Evolutionary conservation across 1,139 yeast genomes (phyloP).

Genomic region (Meyerozyma elateridarum): DNA sequence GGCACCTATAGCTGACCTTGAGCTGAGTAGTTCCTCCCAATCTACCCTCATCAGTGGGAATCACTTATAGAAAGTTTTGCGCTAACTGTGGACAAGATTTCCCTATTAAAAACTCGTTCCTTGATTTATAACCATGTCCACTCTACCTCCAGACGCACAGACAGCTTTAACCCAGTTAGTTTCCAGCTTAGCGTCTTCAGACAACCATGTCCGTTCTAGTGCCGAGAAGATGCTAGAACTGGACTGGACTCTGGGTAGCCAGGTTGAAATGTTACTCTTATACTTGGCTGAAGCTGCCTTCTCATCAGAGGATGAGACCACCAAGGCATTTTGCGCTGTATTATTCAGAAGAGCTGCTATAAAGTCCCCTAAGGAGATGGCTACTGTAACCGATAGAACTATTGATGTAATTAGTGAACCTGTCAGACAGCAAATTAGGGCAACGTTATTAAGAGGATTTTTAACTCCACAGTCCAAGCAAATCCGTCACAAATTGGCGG

Average conservation of each 20-base stretch:
- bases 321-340: conserved; percentile 74
- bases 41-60: no score
- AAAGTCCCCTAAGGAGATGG: conserved; percentile 61
- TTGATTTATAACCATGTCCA: no score
- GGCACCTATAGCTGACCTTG: no score
- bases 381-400: conserved; percentile 68
- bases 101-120: no score
- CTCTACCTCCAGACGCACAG: conserved; percentile 59
- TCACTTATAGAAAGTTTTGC: no score
- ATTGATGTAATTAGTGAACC: conserved; percentile 63
- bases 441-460: conserved; percentile 69
- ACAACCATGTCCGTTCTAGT: conserved; percentile 64
- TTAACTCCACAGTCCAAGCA: conserved; percentile 56
- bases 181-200: conserved; percentile 63
- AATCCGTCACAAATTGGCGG: conserved; percentile 88
- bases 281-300: conserved; percentile 83
- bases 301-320: conserved; percentile 49
- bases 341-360: conserved; percentile 83
- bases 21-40: no score
- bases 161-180: conserved; percentile 55
- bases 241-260: conserved; percentile 67
- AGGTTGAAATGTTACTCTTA: conserved; percentile 63
- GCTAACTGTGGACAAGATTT: no score
- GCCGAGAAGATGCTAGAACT: conserved; percentile 74
- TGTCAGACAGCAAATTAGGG: conserved; percentile 60